Conservation (phyloP, 2,329 filamentous ascomycete species). For the Chrysoporthe cubensis region DNA sequence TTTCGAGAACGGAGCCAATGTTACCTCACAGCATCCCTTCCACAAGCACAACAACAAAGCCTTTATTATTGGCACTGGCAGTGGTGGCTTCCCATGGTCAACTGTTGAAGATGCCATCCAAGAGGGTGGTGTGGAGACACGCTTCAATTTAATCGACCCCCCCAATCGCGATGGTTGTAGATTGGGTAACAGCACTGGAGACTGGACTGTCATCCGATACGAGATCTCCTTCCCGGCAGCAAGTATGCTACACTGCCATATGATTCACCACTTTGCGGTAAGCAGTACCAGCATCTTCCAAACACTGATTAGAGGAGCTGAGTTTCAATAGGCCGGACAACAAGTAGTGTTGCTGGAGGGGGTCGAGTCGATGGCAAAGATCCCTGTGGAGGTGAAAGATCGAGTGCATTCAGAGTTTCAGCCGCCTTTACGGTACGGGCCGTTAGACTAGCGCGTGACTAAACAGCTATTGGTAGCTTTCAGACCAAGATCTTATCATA, state of each 20-base stretch:
- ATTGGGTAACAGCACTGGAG: slow-evolving; percentile 24
- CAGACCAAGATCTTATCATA: neutral
- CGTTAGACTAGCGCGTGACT: slow-evolving; percentile 28
- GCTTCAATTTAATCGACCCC: slow-evolving; percentile 42
- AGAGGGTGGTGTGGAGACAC: slow-evolving; percentile 48
- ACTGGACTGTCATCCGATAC: slow-evolving; percentile 30
- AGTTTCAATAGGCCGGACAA: slow-evolving; percentile 25
- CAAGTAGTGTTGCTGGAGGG: slow-evolving; percentile 30
- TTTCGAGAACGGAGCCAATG: slow-evolving; percentile 32
- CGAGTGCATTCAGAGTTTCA: slow-evolving; percentile 28
- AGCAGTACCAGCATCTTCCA: slow-evolving; percentile 4
- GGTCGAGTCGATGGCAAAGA: slow-evolving; percentile 28
- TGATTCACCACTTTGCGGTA: slow-evolving; percentile 32
- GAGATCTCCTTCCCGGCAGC: slow-evolving; percentile 30
- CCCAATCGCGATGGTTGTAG: slow-evolving; percentile 29
- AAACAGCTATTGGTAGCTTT: neutral
- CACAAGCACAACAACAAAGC: slow-evolving; percentile 37
- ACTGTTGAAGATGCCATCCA: slow-evolving; percentile 45
- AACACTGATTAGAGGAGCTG: neutral
- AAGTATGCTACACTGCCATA: slow-evolving; percentile 31
- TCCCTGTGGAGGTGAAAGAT: slow-evolving; percentile 29
- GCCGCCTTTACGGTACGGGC: slow-evolving; percentile 27
- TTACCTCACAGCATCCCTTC: slow-evolving; percentile 33
- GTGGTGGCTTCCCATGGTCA: slow-evolving; percentile 33
- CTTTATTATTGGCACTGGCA: slow-evolving; percentile 34